Percentiles rank a stretch among this genome's conserved stretches.
These are phyloP conservation scores for Phyllosticta paracitricarpa DNA, from an alignment of 2,329 filamentous ascomycete species.

Conservation along the genomic window DNA sequence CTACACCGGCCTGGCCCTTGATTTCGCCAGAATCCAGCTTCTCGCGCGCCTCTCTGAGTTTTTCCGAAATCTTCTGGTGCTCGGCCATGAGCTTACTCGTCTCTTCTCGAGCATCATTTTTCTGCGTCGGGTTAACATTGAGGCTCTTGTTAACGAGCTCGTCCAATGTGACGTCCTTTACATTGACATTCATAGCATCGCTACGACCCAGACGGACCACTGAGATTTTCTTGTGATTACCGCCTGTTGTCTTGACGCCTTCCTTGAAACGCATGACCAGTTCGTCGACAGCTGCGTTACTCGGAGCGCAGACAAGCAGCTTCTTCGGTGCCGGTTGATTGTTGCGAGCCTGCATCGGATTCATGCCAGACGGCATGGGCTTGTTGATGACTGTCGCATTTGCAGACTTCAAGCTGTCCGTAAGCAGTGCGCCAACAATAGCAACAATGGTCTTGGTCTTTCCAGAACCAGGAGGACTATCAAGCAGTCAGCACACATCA, in stretches of 20 bases:
- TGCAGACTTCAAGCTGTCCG: constrained; percentile 41
- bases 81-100: constrained; percentile 60
- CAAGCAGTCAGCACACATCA: constrained; percentile 19
- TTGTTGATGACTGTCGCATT: constrained; percentile 38
- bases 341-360: constrained; percentile 16
- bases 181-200: constrained; percentile 82
- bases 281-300: constrained; percentile 96
- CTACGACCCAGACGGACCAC: constrained; percentile 83
- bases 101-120: constrained; percentile 39
- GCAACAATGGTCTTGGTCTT: constrained; percentile 98
- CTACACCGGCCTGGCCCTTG: constrained; percentile 51
- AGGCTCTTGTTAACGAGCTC: constrained; percentile 74
- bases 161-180: constrained; percentile 86
- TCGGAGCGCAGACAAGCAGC: constrained; percentile 91
- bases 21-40: constrained; percentile 53
- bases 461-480: constrained; percentile 80
- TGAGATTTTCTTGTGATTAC: constrained; percentile 64
- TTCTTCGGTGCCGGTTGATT: constrained; percentile 56
- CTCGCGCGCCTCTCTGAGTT: constrained; percentile 60
- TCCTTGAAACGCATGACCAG: constrained; percentile 84
- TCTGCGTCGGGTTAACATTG: constrained; percentile 31
- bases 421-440: constrained; percentile 81
- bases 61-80: constrained; percentile 50
- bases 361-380: constrained; percentile 20
- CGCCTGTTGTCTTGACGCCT: constrained; percentile 69